Percentiles rank a stretch among this genome's conserved stretches.
Evolutionary conservation across 192 early-diverging fungal species (phyloP).

Genomic region (Coemansia sp.): DNA sequence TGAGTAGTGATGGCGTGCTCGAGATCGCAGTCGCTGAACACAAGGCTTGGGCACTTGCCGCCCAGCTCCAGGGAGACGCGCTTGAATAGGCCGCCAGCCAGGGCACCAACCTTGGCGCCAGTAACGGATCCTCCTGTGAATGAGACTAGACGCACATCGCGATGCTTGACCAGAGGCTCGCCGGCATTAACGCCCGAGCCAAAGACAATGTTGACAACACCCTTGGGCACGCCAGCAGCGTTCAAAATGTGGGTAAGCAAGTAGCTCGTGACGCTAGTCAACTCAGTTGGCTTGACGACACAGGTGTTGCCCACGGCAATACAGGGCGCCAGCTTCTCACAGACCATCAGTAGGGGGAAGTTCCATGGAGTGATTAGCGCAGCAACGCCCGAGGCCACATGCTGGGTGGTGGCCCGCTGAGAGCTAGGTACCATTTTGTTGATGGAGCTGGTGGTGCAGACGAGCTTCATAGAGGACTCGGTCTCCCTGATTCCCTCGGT

Average conservation of each 20-base stretch:
- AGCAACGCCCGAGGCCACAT: constrained; percentile 74
- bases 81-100: constrained; percentile 69
- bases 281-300: constrained; percentile 78
- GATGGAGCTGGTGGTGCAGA: constrained; percentile 14
- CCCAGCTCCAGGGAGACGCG: constrained; percentile 82
- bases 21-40: constrained; percentile 77
- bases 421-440: constrained; percentile 61
- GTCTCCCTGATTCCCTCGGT: constrained; percentile 63
- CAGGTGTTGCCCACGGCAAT: constrained; percentile 76
- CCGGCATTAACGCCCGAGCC: constrained; percentile 72
- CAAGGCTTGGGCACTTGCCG: constrained; percentile 81
- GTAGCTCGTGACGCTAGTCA: constrained; percentile 63
- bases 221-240: constrained; percentile 74
- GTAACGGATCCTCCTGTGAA: constrained; percentile 79
- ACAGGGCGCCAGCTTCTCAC: constrained; percentile 81
- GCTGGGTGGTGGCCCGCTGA: constrained; percentile 49
- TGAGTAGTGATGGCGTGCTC: constrained; percentile 69
- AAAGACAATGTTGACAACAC: constrained; percentile 86
- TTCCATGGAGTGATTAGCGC: constrained; percentile 83
- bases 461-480: neutral
- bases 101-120: constrained; percentile 63
- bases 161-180: constrained; percentile 68
- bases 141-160: constrained; percentile 66
- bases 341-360: constrained; percentile 70
- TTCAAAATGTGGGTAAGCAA: constrained; percentile 66